phyloP scores from a whole-genome alignment of 192 early-diverging fungal species.

The Phlyctochytrium bullatum region DNA sequence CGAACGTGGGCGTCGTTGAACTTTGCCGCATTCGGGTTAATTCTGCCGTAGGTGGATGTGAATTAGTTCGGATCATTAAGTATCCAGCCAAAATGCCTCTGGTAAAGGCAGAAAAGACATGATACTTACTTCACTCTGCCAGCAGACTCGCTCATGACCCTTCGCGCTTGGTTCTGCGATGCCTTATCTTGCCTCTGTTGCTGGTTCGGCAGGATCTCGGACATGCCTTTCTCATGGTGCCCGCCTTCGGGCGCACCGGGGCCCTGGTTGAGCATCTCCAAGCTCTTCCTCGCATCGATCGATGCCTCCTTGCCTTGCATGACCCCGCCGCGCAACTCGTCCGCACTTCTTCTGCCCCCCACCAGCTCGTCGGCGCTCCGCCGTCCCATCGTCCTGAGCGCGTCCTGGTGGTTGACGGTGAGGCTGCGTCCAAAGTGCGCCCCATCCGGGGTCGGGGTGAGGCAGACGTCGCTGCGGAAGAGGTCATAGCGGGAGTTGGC shows the following conservation, averaged over 20 bases:
- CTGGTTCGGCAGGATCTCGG: background rate
- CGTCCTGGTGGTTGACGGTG: too few relatives aligned
- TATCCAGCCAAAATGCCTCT: too few relatives aligned
- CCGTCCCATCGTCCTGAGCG: background rate
- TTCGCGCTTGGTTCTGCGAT: background rate
- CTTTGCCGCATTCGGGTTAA: slow-evolving; percentile 2
- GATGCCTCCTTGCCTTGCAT: background rate
- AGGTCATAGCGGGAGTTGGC: slow-evolving; percentile 16
- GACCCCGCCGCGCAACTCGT: slow-evolving; percentile 1
- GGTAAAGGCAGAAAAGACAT: background rate
- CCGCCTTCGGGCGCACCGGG: background rate
- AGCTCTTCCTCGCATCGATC: slow-evolving; percentile 8
- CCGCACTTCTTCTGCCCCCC: background rate
- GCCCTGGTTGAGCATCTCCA: background rate
- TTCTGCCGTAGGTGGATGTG: background rate
- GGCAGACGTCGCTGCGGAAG: slow-evolving; percentile 9
- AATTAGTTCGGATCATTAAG: background rate
- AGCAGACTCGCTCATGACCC: slow-evolving; percentile 7
- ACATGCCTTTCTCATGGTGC: background rate
- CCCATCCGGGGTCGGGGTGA: background rate
- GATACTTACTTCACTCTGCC: background rate
- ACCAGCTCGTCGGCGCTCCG: slow-evolving; percentile 13
- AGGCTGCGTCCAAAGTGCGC: background rate
- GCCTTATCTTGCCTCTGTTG: too few relatives aligned
- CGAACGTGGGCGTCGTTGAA: slow-evolving; percentile 23